Evolutionary conservation across 345 rosid species (phyloP).

Genomic region (Psidium guajava): DNA sequence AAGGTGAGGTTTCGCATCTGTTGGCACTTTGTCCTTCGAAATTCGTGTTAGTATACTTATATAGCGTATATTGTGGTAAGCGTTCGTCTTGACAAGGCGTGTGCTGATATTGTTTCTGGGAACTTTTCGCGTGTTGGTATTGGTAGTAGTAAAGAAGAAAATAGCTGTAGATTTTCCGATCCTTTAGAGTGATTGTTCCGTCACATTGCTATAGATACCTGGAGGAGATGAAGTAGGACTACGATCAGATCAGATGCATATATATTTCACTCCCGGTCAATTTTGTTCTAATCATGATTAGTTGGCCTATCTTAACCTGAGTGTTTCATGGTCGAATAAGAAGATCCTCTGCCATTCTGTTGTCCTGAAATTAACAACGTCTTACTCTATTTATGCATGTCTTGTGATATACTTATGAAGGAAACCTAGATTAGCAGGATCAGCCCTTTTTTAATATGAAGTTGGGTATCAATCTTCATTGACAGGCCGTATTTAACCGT

Average conservation of each 20-base stretch:
- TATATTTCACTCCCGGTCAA: background rate
- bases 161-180: background rate
- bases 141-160: background rate
- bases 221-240: background rate
- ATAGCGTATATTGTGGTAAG: background rate
- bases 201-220: background rate
- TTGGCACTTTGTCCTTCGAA: background rate
- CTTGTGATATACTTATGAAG: background rate
- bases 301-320: background rate
- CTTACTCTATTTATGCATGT: background rate
- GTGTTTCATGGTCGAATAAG: background rate
- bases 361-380: background rate
- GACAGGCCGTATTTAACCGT: background rate
- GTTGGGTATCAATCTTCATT: background rate
- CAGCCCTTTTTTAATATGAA: background rate
- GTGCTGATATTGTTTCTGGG: background rate
- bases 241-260: background rate
- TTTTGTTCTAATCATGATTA: background rate
- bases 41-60: background rate
- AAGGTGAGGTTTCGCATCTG: background rate
- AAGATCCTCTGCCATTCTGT: background rate
- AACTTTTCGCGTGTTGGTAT: background rate
- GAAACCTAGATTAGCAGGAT: background rate
- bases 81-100: background rate
- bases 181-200: background rate